Conservation (phyloP, 2,329 filamentous ascomycete genomes). For the Fusarium buharicum region DNA sequence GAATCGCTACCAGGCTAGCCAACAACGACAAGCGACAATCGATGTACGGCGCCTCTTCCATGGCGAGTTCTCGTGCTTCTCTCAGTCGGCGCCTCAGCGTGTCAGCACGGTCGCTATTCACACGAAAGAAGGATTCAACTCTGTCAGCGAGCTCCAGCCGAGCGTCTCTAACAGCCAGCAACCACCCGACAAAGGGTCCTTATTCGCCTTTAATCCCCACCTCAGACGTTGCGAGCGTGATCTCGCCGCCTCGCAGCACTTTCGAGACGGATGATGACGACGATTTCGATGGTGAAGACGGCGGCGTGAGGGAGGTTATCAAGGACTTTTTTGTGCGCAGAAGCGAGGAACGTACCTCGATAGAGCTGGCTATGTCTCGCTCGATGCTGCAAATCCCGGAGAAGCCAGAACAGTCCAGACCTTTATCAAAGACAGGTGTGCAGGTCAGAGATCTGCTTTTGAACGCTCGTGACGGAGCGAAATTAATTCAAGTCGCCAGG, state of each 20-base stretch:
- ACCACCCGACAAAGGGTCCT: conserved; percentile 32
- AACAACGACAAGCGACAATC: conserved; percentile 40
- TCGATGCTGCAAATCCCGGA: conserved; percentile 17
- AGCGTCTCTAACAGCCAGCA: conserved; percentile 23
- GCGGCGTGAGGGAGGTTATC: conserved; percentile 32
- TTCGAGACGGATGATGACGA: conserved; percentile 51
- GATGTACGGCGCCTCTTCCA: conserved; percentile 17
- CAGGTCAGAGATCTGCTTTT: conserved; percentile 43
- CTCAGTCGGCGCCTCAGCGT: conserved; percentile 44
- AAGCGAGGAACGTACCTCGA: conserved; percentile 36
- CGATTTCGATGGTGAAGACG: conserved; percentile 31
- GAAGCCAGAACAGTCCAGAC: conserved; percentile 16
- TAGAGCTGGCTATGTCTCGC: conserved; percentile 22
- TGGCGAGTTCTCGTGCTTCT: conserved; percentile 31
- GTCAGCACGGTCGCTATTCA: conserved; percentile 43
- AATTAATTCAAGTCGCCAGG: conserved; percentile 34
- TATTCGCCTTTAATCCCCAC: conserved; percentile 26
- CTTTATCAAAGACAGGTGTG: conserved; percentile 37
- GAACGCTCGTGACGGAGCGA: conserved; percentile 41
- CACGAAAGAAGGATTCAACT: conserved; percentile 41
- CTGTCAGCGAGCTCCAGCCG: conserved; percentile 27
- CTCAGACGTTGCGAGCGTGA: conserved; percentile 22
- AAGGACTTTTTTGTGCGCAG: conserved; percentile 41
- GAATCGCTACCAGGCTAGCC: conserved; percentile 49
- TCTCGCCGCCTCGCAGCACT: conserved; percentile 43